Conservation (phyloP, 371 early-diverging fungal species). For the Nematocida parisii region DNA sequence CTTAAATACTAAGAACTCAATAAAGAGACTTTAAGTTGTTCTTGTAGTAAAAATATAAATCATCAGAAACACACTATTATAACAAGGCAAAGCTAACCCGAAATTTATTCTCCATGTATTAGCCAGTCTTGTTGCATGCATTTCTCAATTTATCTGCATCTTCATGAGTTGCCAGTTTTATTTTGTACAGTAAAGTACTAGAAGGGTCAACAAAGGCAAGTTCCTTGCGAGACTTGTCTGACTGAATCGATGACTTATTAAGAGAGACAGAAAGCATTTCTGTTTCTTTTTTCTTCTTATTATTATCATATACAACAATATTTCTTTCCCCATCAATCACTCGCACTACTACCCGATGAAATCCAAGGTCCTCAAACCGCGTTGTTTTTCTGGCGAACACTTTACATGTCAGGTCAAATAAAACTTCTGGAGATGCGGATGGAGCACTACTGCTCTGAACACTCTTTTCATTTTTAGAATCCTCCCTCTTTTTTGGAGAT, state of each 20-base stretch:
- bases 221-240: conserved; percentile 15
- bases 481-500: neutral
- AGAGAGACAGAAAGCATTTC: conserved; percentile 15
- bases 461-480: neutral
- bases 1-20: no score
- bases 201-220: conserved; percentile 24
- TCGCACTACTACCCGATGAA: conserved; percentile 19
- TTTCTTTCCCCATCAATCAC: conserved; percentile 14
- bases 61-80: no score
- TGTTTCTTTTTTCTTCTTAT: conserved; percentile 14
- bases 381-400: conserved; percentile 27
- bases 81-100: no score
- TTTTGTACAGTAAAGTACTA: conserved; percentile 31
- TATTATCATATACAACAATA: conserved; percentile 17
- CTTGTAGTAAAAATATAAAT: no score
- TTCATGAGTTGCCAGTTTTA: conserved; percentile 21
- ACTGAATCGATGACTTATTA: conserved; percentile 10
- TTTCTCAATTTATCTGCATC: conserved; percentile 11
- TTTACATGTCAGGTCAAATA: conserved; percentile 41
- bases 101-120: no score
- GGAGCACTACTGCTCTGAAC: no score
- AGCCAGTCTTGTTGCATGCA: conserved; percentile 2
- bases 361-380: conserved; percentile 29
- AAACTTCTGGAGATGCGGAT: neutral
- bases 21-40: no score